Conservation (phyloP, 805 yeast species). For the Candida golubevii region DNA sequence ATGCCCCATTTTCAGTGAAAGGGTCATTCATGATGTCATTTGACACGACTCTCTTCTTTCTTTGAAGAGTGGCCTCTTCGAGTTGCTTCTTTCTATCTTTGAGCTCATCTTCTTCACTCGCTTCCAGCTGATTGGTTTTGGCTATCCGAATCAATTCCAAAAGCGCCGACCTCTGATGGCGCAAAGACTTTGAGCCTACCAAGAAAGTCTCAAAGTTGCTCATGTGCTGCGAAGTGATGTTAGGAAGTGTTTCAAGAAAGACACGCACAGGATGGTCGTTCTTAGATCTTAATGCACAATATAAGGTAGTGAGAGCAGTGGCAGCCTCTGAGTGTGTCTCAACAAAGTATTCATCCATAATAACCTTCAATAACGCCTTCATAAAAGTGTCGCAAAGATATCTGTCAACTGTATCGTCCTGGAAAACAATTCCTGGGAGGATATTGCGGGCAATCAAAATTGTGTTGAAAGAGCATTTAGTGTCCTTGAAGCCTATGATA, state of each 20-base stretch:
- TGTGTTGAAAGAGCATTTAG: constrained; percentile 89
- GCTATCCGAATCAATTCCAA: constrained; percentile 69
- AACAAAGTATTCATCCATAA: constrained; percentile 69
- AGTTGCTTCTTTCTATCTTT: constrained; percentile 50
- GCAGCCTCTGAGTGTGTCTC: constrained; percentile 93
- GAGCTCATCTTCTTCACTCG: constrained; percentile 32
- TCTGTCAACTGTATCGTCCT: constrained; percentile 71
- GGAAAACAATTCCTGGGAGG: constrained; percentile 61
- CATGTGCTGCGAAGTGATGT: constrained; percentile 52
- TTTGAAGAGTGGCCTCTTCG: constrained; percentile 42
- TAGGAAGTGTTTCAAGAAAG: constrained; percentile 50
- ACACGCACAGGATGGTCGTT: constrained; percentile 65
- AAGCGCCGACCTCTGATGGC: constrained; percentile 78
- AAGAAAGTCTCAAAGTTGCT: constrained; percentile 60
- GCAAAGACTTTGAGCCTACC: constrained; percentile 58
- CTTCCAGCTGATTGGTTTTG: constrained; percentile 34
- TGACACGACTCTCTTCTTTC: constrained; percentile 42
- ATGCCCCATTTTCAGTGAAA: constrained; percentile 63
- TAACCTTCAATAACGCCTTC: constrained; percentile 61
- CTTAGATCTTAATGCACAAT: constrained; percentile 66
- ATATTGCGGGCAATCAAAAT: constrained; percentile 74
- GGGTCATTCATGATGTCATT: constrained; percentile 67
- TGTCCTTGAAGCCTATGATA: constrained; percentile 77
- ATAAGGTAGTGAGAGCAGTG: constrained; percentile 77
- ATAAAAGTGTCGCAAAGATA: constrained; percentile 62